Conservation (phyloP, 805 yeast genomes). For the Pichia phayaonensis region DNA sequence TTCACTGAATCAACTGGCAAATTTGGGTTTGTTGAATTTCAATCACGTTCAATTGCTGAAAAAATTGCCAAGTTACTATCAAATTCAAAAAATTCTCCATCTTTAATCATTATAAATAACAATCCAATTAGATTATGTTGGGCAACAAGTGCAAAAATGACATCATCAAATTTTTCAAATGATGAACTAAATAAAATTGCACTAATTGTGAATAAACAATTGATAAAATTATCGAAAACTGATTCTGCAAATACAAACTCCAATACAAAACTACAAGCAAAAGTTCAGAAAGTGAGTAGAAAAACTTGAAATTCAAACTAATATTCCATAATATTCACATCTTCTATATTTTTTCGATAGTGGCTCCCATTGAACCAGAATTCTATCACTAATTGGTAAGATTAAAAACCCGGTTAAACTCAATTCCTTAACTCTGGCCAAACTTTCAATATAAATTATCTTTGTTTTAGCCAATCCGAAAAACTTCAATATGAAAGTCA, state of each 20-base stretch:
- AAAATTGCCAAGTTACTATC: slow-evolving; percentile 25
- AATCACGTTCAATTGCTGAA: slow-evolving; percentile 44
- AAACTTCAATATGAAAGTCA: slow-evolving; percentile 43
- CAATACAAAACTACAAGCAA: background rate
- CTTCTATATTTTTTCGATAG: slow-evolving; percentile 43
- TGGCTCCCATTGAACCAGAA: slow-evolving; percentile 85
- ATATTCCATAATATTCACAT: slow-evolving; percentile 70
- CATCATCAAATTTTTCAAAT: slow-evolving; percentile 32
- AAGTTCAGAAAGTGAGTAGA: background rate
- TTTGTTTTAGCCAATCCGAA: slow-evolving; percentile 41
- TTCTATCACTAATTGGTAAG: slow-evolving; percentile 64
- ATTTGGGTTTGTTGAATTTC: slow-evolving; percentile 58
- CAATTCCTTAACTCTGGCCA: slow-evolving; percentile 71
- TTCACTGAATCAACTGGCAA: slow-evolving; percentile 49
- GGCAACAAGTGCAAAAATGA: slow-evolving; percentile 37
- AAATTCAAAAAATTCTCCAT: slow-evolving; percentile 19
- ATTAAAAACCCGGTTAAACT: slow-evolving; percentile 73
- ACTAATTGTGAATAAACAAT: slow-evolving; percentile 41
- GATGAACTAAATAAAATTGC: slow-evolving; percentile 43
- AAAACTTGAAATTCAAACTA: slow-evolving; percentile 42
- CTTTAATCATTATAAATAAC: slow-evolving; percentile 28
- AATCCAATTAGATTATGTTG: slow-evolving; percentile 47
- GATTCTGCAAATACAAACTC: slow-evolving; percentile 18
- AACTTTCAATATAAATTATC: slow-evolving; percentile 75
- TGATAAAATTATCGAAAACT: slow-evolving; percentile 44